These are phyloP conservation scores for Pseudogymnoascus sp. DNA, from an alignment of 2,329 filamentous ascomycete species.

Conservation along the genomic window DNA sequence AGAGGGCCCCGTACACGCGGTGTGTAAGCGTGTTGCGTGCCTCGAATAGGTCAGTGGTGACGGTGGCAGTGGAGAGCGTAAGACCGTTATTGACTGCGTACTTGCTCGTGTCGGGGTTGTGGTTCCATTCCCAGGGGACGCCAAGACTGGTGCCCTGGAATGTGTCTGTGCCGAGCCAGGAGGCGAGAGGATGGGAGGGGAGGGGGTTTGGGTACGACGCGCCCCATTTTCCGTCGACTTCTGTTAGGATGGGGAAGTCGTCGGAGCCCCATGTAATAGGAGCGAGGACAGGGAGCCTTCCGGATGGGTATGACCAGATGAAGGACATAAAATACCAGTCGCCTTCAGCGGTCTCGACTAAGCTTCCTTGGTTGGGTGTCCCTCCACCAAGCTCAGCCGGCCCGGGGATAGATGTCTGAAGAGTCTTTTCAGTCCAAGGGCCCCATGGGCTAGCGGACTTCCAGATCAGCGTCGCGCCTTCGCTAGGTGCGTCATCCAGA, in stretches of 20 bases:
- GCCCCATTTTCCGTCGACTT: constrained; percentile 40
- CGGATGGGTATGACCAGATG: too few species aligned
- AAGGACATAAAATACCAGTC: too few species aligned
- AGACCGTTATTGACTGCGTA: constrained; percentile 40
- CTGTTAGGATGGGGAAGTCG: too few species aligned
- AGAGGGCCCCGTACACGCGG: constrained; percentile 38
- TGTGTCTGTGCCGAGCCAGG: constrained; percentile 37
- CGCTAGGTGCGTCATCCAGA: constrained; percentile 39
- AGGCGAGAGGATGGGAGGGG: constrained; percentile 21
- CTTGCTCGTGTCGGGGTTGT: constrained; percentile 47
- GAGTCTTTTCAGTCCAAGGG: constrained; percentile 40
- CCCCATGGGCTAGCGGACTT: constrained; percentile 45
- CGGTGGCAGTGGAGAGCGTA: constrained; percentile 40
- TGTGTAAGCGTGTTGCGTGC: constrained; percentile 43
- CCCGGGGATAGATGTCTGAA: constrained; percentile 30
- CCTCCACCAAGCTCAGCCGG: constrained; percentile 32
- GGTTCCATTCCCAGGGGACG: constrained; percentile 53
- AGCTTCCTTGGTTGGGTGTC: constrained; percentile 43
- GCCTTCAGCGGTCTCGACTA: too few species aligned
- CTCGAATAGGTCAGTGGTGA: constrained; percentile 43
- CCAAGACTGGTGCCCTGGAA: constrained; percentile 39
- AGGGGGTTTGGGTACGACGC: constrained; percentile 36
- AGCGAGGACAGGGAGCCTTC: too few species aligned
- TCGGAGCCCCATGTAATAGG: too few species aligned
- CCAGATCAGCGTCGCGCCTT: constrained; percentile 40